Conservation (phyloP, 2,329 filamentous ascomycete genomes). For the Venturia aucupariae region DNA sequence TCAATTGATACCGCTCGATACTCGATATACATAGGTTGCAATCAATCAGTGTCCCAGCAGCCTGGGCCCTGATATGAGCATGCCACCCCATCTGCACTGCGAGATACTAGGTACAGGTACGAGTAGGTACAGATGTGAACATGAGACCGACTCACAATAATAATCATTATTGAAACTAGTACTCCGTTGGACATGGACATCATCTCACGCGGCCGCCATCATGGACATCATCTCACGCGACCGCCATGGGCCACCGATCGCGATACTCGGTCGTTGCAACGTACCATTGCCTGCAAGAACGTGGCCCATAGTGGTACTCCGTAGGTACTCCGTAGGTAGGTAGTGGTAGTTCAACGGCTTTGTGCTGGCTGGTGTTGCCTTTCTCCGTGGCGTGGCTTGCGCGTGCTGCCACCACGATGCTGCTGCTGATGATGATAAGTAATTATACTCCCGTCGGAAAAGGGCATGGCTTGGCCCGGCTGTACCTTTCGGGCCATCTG, state of each 20-base stretch:
- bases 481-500: not conserved
- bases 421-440: too few relatives aligned
- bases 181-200: too few relatives aligned
- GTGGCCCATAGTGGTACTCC: not conserved
- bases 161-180: too few relatives aligned
- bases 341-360: too few relatives aligned
- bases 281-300: not conserved
- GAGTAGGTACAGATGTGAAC: too few relatives aligned
- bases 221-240: not conserved
- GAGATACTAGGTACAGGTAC: too few relatives aligned
- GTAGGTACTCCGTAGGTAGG: too few relatives aligned
- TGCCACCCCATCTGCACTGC: too few relatives aligned
- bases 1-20: not conserved
- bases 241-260: not conserved
- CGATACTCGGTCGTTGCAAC: not conserved
- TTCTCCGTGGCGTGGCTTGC: not conserved
- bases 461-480: not conserved
- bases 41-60: not conserved
- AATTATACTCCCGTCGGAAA: not conserved
- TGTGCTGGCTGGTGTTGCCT: too few relatives aligned
- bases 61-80: not conserved
- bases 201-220: too few relatives aligned
- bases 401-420: not conserved
- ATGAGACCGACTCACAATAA: not conserved
- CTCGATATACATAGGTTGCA: not conserved